A percentile compares a stretch with the other conserved stretches of the same genome.
Evolutionary conservation across 805 yeast genomes (phyloP).

Genomic region (Metschnikowia lachancei): DNA sequence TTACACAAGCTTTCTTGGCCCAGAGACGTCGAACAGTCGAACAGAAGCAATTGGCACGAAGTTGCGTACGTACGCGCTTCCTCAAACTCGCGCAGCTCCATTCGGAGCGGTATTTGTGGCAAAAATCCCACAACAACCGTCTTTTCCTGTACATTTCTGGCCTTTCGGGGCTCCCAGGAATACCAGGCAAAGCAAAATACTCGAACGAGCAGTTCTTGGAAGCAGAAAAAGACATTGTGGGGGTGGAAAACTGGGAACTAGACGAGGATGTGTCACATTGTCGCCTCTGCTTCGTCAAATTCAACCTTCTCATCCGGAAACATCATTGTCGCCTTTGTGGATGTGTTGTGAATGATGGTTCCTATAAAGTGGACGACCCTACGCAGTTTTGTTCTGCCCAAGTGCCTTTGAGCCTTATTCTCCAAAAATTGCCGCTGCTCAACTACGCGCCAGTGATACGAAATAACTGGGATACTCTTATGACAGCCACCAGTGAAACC

Average conservation of each 20-base stretch:
- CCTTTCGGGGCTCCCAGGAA: background rate
- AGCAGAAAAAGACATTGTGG: conserved; percentile 29
- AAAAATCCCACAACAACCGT: background rate
- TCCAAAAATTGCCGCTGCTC: conserved; percentile 37
- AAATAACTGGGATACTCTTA: conserved; percentile 18
- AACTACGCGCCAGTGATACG: conserved; percentile 31
- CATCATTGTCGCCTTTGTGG: conserved; percentile 96
- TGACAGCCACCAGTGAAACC: background rate
- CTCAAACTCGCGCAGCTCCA: conserved; percentile 42
- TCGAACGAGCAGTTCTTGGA: conserved; percentile 7
- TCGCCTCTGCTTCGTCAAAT: conserved; percentile 57
- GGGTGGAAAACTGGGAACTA: conserved; percentile 62
- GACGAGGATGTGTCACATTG: conserved; percentile 50
- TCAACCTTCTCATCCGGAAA: conserved; percentile 59
- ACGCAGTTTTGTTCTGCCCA: conserved; percentile 64
- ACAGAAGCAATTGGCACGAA: conserved; percentile 49
- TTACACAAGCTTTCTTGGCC: conserved; percentile 40
- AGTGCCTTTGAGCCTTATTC: conserved; percentile 50
- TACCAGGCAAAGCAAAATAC: background rate
- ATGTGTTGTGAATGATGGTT: conserved; percentile 69
- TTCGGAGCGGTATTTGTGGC: conserved; percentile 3
- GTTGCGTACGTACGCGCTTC: conserved; percentile 58
- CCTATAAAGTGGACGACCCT: conserved; percentile 24
- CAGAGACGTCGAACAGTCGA: conserved; percentile 47
- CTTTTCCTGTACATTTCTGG: conserved; percentile 3